Evolutionary conservation across 2,329 filamentous ascomycete genomes (phyloP).

Genomic region (Cladosporium cucumerinum): DNA sequence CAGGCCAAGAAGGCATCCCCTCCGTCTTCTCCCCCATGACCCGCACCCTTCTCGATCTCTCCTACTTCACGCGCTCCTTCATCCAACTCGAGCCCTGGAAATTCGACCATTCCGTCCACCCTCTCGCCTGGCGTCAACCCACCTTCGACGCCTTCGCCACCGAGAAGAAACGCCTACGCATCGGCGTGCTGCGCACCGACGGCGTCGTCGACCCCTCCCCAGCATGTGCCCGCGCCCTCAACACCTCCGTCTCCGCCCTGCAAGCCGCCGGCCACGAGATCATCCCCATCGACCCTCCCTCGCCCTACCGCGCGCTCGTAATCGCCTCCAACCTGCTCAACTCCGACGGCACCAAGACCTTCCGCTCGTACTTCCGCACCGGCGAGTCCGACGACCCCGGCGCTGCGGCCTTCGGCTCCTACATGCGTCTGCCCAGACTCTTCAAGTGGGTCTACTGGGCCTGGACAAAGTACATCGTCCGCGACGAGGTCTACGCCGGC

Average conservation of each 20-base stretch:
- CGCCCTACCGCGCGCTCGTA: constrained; percentile 69
- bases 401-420: constrained; percentile 68
- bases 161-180: constrained; percentile 61
- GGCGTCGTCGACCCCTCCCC: constrained; percentile 82
- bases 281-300: constrained; percentile 51
- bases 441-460: constrained; percentile 84
- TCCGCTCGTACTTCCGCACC: constrained; percentile 69
- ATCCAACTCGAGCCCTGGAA: constrained; percentile 83
- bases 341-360: constrained; percentile 77
- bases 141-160: constrained; percentile 59
- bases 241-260: constrained; percentile 67
- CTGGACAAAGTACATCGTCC: constrained; percentile 79
- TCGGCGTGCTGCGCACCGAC: constrained; percentile 71
- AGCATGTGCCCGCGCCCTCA: constrained; percentile 73
- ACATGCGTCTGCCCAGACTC: constrained; percentile 69
- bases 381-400: constrained; percentile 80
- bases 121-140: constrained; percentile 71
- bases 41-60: constrained; percentile 74
- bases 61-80: constrained; percentile 76
- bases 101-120: constrained; percentile 82
- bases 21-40: constrained; percentile 93
- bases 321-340: constrained; percentile 79
- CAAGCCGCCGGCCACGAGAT: constrained; percentile 72
- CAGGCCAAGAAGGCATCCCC: constrained; percentile 84
- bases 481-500: constrained; percentile 74